phyloP scores from a whole-genome alignment of 768 basidiomycete genomes.

The Tylopilus sp. region DNA sequence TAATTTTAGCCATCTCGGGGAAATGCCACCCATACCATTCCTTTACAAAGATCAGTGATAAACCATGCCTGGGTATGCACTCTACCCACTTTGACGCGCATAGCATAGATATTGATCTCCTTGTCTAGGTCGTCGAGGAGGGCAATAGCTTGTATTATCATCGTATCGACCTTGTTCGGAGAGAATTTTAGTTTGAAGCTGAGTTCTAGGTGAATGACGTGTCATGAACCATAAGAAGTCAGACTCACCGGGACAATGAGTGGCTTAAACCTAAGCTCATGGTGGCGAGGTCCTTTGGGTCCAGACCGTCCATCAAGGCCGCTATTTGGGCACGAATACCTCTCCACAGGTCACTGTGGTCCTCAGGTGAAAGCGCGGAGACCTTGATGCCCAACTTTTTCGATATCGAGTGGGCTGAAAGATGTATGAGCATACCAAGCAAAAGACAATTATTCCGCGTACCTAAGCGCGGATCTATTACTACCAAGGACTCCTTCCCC shows the following conservation, averaged over 20 bases:
- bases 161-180: constrained; percentile 98
- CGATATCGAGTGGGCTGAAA: constrained; percentile 74
- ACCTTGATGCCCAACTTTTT: constrained; percentile 95
- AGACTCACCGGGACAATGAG: constrained; percentile 81
- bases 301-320: constrained; percentile 82
- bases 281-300: constrained; percentile 91
- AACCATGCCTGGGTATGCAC: background rate
- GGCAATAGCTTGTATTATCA: constrained; percentile 99
- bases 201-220: constrained; percentile 7
- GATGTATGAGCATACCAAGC: constrained; percentile 5
- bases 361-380: constrained; percentile 50
- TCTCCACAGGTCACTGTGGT: constrained; percentile 83
- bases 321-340: constrained; percentile 91
- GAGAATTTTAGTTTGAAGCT: constrained; percentile 99
- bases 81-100: constrained; percentile 87
- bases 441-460: constrained; percentile 26
- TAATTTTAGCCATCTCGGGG: constrained; percentile 98
- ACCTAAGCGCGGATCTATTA: constrained; percentile 91
- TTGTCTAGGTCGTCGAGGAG: constrained; percentile 98
- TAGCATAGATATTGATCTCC: constrained; percentile 98
- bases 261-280: constrained; percentile 98
- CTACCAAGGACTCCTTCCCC: constrained; percentile 78
- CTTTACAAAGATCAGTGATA: constrained; percentile 38
- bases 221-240: background rate
- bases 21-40: constrained; percentile 99